Base-by-base conservation (phyloP, 352 stramenopile genomes). In the Phytopythium vexans region DNA sequence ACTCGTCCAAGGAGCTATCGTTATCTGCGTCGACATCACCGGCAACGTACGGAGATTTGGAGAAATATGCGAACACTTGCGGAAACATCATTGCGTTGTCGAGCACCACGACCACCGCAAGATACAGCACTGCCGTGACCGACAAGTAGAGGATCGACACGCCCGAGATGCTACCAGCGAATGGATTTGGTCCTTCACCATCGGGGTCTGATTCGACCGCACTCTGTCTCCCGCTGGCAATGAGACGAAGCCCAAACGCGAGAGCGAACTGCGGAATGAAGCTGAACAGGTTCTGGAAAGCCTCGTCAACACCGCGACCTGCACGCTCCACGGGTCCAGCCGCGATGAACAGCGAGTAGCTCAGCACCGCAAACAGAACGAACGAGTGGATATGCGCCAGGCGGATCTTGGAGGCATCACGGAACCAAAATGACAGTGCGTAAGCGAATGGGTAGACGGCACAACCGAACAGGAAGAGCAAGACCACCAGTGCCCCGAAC, bases 131-230 rank as follows among this genome's bases (percentile, higher is more conserved):
- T 3, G 65, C 47, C 43, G 79, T 60, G 7, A 56, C 43, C 4
- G 36, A 52, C 37, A 95, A 63, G 55, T 85, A 95, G 8, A 63
- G 38, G 36, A 70, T 57, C 5, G 62, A 64, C 7, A 54, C 46
- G 3, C 60, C 60, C 1, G 57, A 33, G 33, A 66, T 31, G 3
- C 52, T 49, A 1, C 35, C 10, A 3, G 53, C 38, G 21, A 69
- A 72, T n/a, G 64, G 50, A 14, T 50, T 33, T 8, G 57, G 11
- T 6, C n/a, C 15, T 16, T 16, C 33, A 15, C 16, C 16, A 3
- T 27, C 33, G n/a, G 37, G n/a, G 6, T 31, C 35, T 32, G 51
- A 49, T 6, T 33, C 14, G 1, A 55, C 14, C 8, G 16, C 31
- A 21, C 27, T 35, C 9, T 31, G 9, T 10, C 32, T 42, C 12